A percentile compares a stretch with the other conserved stretches of the same genome.
These are phyloP conservation scores for Exophiala oligosperma DNA, from an alignment of 2,329 filamentous ascomycete genomes.

Conservation along the genomic window DNA sequence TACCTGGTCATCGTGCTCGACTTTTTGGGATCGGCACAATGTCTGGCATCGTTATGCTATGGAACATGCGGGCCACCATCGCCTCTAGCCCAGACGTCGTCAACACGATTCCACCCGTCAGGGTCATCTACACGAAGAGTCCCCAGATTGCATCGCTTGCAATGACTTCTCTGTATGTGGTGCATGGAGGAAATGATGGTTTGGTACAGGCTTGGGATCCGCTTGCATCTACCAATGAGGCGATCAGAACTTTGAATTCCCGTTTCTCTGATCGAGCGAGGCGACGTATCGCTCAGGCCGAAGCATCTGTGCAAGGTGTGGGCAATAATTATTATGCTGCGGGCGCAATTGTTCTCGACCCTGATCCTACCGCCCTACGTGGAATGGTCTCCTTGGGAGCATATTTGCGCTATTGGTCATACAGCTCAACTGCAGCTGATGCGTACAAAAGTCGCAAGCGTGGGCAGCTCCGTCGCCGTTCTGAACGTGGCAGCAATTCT, in stretches of 20 bases:
- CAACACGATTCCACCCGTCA: constrained; percentile 68
- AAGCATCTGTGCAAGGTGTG: constrained; percentile 65
- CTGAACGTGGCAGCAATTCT: constrained; percentile 63
- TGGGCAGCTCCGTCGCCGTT: constrained; percentile 62
- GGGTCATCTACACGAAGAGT: constrained; percentile 85
- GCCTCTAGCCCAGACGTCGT: constrained; percentile 55
- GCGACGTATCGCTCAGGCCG: constrained; percentile 68
- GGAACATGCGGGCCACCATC: constrained; percentile 74
- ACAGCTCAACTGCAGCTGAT: constrained; percentile 75
- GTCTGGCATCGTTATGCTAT: constrained; percentile 73
- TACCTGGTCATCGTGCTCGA: constrained; percentile 82
- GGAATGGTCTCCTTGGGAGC: constrained; percentile 86
- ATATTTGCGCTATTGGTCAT: constrained; percentile 89
- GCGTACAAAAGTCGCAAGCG: constrained; percentile 76
- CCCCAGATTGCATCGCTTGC: constrained; percentile 82
- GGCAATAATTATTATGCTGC: constrained; percentile 78
- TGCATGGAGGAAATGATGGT: constrained; percentile 92
- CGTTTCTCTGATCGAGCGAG: constrained; percentile 79
- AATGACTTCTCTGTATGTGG: constrained; percentile 79
- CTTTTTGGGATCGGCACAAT: constrained; percentile 80
- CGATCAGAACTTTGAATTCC: constrained; percentile 83
- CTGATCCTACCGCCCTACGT: constrained; percentile 79
- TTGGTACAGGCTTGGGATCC: constrained; percentile 96
- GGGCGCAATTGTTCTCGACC: constrained; percentile 81
- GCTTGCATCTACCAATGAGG: constrained; percentile 74